Base-by-base conservation (phyloP, 1,139 yeast genomes). In the Protomyces inouyei region DNA sequence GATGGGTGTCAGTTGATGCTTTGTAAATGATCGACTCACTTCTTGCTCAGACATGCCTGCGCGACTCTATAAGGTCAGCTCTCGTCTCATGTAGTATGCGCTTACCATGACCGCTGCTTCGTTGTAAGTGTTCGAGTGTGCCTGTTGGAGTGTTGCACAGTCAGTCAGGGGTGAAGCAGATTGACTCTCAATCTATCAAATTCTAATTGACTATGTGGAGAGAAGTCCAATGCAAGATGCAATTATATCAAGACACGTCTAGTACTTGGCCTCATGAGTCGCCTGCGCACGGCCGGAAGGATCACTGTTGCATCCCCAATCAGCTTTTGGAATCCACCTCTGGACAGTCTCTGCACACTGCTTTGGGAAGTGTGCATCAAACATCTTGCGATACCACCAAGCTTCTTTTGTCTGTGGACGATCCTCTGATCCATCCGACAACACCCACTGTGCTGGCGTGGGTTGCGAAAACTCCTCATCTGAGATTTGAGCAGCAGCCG, bases 271-370 rank as follows among this genome's bases (percentile, higher is more conserved):
- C 36, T 51, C 54, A 51, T 60, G 64, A 18, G 43, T 35, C 55
- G 52, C 53, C 53, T 60, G 67, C 21, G 57, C 61, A 37, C 99
- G 89, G 70, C 99, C 99, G 66, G 96, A 88, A 64, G 99, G 98
- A 78, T 93, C 99, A 72, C 87, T 96, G 74, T 92, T 92, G 80
- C 98, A 93, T 69, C 98, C 98, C 99, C 99, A 93, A 78, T 93
- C 98, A 69, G 98, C 98, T 83, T 95, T 93, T 76, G 99, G 99
- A 77, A 93, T 80, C 99, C 99, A 93, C 83, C 98, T 87, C 97
- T 89, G 91, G 68, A 93, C 98, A 25, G 98, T 93, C 57, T 85
- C 79, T 68, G 97, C 98, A 71, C 96, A 98, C 76, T 85, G 83
- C 72, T 87, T 85, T 66, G 90, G 86, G 86, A 91, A 93, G 72